Base-by-base conservation (phyloP, 305 asterid species). In the Stenogyne calaminthoides region DNA sequence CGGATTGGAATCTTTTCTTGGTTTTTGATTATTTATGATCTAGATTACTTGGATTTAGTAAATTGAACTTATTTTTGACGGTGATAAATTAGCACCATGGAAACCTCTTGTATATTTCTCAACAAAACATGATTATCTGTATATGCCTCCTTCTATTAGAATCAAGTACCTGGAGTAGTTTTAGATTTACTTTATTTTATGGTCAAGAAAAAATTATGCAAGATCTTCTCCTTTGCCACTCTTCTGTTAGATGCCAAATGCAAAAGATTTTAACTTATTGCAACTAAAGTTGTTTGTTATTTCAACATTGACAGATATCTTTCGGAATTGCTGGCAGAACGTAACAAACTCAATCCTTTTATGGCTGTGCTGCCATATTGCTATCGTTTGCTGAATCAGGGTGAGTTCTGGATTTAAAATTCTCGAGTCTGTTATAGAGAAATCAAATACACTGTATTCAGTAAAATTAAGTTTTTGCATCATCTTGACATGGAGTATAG, bases 331-430 rank as follows among this genome's bases (percentile, higher is more conserved):
- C 87, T 93, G 78, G 93, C 82, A 27, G 99, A 95, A 75, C 91
- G 95, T 16, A 89, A 80, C 73, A 95, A 93, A 74, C 84, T 95
- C n/a, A 72, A 71, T 83, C 99, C 99, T 10, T 95, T 95, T 76
- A 72, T 86, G 83, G 89, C 96, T 9, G 96, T 95, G 81, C 92
- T 95, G 74, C 97, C 97, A 51, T 76, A 87, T 77, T 66, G 95
- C 79, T 85, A 85, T 61, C 88, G 97, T 76, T 83, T 95, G 86
- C 83, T 95, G 81, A 89, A 86, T 82, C 97, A 93, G 84, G 99
- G 99, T 95, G 89, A 86, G 97, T 77, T 67, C 27, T 52, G 77
- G 55, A 40, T 34, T 58, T 78, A 6, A 29, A 63, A 0, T 7
- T 74, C 16, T 70, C 7, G 1, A 64, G 22, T 71, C 61, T 29